Evolutionary conservation across 2,329 filamentous ascomycete genomes (phyloP).

Genomic region (Myrmaecium sp.): DNA sequence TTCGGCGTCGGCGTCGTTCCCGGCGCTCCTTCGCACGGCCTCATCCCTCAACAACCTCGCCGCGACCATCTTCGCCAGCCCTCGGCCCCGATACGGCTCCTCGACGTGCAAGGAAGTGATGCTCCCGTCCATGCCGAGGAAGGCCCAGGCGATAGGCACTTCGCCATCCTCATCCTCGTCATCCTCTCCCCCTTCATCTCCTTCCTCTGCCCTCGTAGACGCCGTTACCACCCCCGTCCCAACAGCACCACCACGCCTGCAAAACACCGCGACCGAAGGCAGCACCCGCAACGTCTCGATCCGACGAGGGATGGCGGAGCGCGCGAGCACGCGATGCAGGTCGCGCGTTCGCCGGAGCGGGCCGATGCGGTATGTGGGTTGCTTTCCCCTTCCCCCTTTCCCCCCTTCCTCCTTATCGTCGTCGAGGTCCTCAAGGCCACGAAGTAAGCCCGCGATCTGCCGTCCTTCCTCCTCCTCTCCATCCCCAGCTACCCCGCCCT

Average conservation of each 20-base stretch:
- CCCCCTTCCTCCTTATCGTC: no score
- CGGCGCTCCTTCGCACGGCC: slow-evolving; percentile 12
- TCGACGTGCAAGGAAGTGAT: slow-evolving; percentile 45
- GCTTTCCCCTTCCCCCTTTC: no score
- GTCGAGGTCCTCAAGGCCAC: no score
- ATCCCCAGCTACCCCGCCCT: slow-evolving; percentile 35
- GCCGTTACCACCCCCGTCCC: slow-evolving; percentile 16
- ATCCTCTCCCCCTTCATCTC: background rate
- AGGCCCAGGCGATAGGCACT: slow-evolving; percentile 46
- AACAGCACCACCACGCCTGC: background rate
- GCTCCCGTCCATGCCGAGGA: slow-evolving; percentile 45
- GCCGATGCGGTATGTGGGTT: no score
- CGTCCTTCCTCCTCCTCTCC: slow-evolving; percentile 38
- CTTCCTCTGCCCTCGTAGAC: no score
- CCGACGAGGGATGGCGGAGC: slow-evolving; percentile 34
- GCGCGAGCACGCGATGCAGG: no score
- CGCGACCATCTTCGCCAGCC: slow-evolving; percentile 45
- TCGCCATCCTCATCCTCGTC: slow-evolving; percentile 24
- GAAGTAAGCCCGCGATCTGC: no score
- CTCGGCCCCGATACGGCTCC: slow-evolving; percentile 39
- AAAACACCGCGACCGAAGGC: slow-evolving; percentile 23
- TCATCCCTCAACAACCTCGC: slow-evolving; percentile 37
- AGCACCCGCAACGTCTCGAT: slow-evolving; percentile 27
- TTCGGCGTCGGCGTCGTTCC: slow-evolving; percentile 15
- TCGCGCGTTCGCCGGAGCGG: no score